These are phyloP conservation scores for Entomophthora muscae DNA, from an alignment of 371 early-diverging fungal genomes.

Conservation along the genomic window DNA sequence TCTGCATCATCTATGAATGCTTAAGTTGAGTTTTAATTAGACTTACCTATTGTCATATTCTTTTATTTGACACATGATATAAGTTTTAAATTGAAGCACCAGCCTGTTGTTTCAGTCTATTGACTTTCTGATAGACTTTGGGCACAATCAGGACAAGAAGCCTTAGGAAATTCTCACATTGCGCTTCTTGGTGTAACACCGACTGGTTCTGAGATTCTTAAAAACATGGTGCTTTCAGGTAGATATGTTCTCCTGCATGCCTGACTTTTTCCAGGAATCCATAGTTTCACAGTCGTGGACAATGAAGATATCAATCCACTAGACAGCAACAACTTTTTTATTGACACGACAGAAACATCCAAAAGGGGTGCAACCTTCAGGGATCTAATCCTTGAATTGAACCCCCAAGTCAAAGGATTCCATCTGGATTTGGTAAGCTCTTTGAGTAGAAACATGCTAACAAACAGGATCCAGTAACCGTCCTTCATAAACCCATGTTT, in stretches of 20 bases:
- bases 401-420: too few species aligned
- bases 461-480: too few species aligned
- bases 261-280: constrained; percentile 43
- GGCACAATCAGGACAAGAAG: constrained; percentile 76
- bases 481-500: too few species aligned
- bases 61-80: too few species aligned
- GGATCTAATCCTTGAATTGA: constrained; percentile 61
- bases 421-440: too few species aligned
- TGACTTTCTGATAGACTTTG: too few species aligned
- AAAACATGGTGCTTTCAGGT: constrained; percentile 91
- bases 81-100: too few species aligned
- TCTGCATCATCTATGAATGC: too few species aligned
- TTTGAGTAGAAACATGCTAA: too few species aligned
- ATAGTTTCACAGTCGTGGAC: constrained; percentile 70
- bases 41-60: too few species aligned
- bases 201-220: constrained; percentile 75
- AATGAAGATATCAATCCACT: constrained; percentile 30
- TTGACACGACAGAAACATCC: constrained; percentile 37
- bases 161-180: constrained; percentile 63
- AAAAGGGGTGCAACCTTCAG: constrained; percentile 39
- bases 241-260: constrained; percentile 9
- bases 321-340: constrained; percentile 83
- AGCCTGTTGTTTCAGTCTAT: too few species aligned
- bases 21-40: too few species aligned
- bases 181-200: constrained; percentile 67